Conservation (phyloP, 345 rosid species). For the rapeseed (Brassica napus) region DNA sequence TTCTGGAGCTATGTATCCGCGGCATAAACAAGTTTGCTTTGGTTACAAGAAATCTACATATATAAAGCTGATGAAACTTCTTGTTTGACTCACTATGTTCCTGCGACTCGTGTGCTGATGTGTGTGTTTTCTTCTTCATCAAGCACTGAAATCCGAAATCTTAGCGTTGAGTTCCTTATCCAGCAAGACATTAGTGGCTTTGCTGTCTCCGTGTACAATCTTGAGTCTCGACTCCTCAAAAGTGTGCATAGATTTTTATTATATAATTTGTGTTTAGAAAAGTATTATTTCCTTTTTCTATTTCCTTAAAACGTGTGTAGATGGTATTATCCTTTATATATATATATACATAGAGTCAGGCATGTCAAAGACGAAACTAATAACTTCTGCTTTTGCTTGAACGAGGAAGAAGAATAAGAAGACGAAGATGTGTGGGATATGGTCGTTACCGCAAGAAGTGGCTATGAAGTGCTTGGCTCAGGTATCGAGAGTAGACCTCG, state of each 20-base stretch:
- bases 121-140: conserved; percentile 45
- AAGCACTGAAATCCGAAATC: conserved; percentile 53
- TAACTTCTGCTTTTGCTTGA: no score
- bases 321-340: no score
- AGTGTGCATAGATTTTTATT: no score
- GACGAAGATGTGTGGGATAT: background rate
- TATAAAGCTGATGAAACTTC: no score
- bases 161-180: conserved; percentile 44
- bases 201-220: background rate
- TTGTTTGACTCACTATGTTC: conserved; percentile 40
- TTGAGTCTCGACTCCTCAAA: background rate
- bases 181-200: conserved; percentile 36
- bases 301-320: no score
- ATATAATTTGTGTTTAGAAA: no score
- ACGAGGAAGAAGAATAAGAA: background rate
- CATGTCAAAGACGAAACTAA: no score
- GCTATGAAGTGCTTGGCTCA: background rate
- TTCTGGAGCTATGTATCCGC: conserved; percentile 58
- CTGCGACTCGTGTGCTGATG: conserved; percentile 48
- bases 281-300: no score
- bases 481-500: background rate
- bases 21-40: background rate
- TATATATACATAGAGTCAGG: no score
- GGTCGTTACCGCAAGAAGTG: background rate
- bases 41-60: background rate